Percentiles rank a stretch among this genome's conserved stretches.
phyloP scores from a whole-genome alignment of 108 stramenopile genomes.

The Nitzschia inconspicua region DNA sequence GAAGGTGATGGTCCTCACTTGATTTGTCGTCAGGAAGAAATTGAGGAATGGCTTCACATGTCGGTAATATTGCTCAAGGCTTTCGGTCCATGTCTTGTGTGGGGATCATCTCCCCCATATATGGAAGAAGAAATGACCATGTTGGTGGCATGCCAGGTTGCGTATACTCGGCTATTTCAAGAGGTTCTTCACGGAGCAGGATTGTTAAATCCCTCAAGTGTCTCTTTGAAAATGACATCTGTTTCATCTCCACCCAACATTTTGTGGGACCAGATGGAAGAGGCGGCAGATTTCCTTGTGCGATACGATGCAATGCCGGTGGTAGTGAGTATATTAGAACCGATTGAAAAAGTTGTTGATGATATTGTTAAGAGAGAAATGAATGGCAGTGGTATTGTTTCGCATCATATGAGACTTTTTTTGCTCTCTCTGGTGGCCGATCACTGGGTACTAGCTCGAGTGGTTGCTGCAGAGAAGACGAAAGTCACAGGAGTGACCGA shows the following conservation, averaged over 20 bases:
- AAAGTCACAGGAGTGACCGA: background rate
- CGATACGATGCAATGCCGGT: slow-evolving; percentile 9
- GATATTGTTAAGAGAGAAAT: slow-evolving; percentile 33
- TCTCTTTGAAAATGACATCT: slow-evolving; percentile 40
- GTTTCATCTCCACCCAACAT: slow-evolving; percentile 39
- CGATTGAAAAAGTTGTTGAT: slow-evolving; percentile 22
- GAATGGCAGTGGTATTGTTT: slow-evolving; percentile 30
- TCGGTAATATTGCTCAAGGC: slow-evolving; percentile 25
- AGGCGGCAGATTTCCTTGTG: slow-evolving; percentile 32
- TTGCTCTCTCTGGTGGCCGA: slow-evolving; percentile 42
- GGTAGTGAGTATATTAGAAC: slow-evolving; percentile 2
- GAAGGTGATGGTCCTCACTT: slow-evolving; percentile 1
- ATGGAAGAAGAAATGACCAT: slow-evolving; percentile 45
- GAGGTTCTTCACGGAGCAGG: slow-evolving; percentile 38
- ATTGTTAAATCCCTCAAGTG: slow-evolving; percentile 29
- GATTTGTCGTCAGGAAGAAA: slow-evolving; percentile 15
- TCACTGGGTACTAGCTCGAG: slow-evolving; percentile 44
- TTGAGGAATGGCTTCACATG: slow-evolving; percentile 41
- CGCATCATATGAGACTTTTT: slow-evolving; percentile 44
- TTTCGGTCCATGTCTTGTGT: slow-evolving; percentile 29
- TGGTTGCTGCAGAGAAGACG: slow-evolving; percentile 3
- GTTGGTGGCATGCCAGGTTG: slow-evolving; percentile 26
- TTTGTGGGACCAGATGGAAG: slow-evolving; percentile 42
- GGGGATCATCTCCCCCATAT: slow-evolving; percentile 14
- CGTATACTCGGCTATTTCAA: slow-evolving; percentile 35